Evolutionary conservation across 2,329 filamentous ascomycete species (phyloP).

Genomic region (Alternaria triticina): DNA sequence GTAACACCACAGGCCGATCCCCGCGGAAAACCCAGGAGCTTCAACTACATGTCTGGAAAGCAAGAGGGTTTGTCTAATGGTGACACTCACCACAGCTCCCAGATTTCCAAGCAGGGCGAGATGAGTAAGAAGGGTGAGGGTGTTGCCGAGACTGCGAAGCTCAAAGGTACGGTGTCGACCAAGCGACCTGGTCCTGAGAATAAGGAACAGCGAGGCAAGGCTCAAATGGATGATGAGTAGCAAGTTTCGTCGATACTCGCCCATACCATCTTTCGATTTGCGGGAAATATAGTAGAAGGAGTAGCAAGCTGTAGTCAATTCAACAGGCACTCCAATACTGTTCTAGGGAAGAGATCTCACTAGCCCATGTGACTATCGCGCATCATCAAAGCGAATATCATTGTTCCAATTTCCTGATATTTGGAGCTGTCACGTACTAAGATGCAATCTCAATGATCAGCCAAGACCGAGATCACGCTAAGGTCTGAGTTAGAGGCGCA

Average conservation of each 20-base stretch:
- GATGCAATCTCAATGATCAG: no score
- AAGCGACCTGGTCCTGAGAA: conserved; percentile 41
- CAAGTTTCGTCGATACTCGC: no score
- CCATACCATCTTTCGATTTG: no score
- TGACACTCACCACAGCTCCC: conserved; percentile 59
- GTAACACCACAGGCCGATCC: conserved; percentile 40
- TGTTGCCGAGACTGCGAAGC: conserved; percentile 60
- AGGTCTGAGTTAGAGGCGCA: no score
- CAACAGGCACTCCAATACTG: neutral
- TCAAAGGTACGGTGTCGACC: conserved; percentile 46
- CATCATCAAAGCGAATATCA: no score
- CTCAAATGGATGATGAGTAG: conserved; percentile 32
- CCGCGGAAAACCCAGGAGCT: conserved; percentile 34
- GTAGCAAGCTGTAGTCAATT: neutral
- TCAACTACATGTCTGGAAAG: conserved; percentile 57
- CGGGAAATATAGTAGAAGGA: no score
- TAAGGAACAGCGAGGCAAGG: conserved; percentile 42
- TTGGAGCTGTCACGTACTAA: no score
- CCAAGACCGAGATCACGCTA: no score
- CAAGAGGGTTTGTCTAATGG: conserved; percentile 60
- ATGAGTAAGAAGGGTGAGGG: conserved; percentile 66
- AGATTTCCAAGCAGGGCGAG: conserved; percentile 50
- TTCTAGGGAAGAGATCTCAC: neutral
- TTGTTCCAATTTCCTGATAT: no score
- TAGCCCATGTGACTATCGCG: neutral